phyloP scores from a whole-genome alignment of 768 basidiomycete species.

The Russula virescens region DNA sequence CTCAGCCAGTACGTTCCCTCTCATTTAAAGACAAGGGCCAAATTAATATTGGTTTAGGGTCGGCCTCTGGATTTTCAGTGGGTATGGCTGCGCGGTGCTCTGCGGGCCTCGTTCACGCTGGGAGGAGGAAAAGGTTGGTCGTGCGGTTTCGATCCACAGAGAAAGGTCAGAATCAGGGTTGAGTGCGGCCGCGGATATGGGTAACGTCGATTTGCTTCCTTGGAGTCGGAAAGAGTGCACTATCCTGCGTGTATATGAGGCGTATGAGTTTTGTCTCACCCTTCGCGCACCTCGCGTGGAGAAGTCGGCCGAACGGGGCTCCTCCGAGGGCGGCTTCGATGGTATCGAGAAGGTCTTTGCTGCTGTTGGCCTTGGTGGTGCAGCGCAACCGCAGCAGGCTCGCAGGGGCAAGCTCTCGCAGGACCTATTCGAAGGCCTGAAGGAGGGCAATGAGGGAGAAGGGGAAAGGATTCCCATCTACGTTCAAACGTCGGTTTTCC shows the following conservation, averaged over 20 bases:
- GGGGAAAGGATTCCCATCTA: conserved; percentile 29
- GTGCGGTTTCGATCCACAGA: conserved; percentile 46
- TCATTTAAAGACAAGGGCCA: background rate
- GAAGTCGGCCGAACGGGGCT: conserved; percentile 29
- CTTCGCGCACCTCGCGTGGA: conserved; percentile 32
- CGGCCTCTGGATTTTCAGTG: conserved; percentile 74
- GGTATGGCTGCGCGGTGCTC: conserved; percentile 71
- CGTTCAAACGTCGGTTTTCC: conserved; percentile 49
- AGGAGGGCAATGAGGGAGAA: conserved; percentile 34
- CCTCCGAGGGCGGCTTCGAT: conserved; percentile 35
- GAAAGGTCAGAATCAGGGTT: conserved; percentile 36
- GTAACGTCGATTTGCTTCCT: conserved; percentile 42
- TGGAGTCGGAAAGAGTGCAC: conserved; percentile 81
- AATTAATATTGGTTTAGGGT: conserved; percentile 39
- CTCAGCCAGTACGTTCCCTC: conserved; percentile 50
- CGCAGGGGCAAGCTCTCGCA: conserved; percentile 54
- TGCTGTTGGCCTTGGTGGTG: conserved; percentile 45
- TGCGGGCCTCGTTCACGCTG: conserved; percentile 79
- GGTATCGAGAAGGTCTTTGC: conserved; percentile 57
- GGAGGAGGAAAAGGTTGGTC: conserved; percentile 72
- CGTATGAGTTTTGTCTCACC: conserved; percentile 74
- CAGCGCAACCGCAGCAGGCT: conserved; percentile 43
- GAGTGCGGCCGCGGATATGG: background rate
- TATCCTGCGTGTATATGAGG: conserved; percentile 64
- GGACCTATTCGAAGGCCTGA: conserved; percentile 59